Evolutionary conservation across 75 land plant species (phyloP).

Genomic region (Chamaecyparis obtusa): DNA sequence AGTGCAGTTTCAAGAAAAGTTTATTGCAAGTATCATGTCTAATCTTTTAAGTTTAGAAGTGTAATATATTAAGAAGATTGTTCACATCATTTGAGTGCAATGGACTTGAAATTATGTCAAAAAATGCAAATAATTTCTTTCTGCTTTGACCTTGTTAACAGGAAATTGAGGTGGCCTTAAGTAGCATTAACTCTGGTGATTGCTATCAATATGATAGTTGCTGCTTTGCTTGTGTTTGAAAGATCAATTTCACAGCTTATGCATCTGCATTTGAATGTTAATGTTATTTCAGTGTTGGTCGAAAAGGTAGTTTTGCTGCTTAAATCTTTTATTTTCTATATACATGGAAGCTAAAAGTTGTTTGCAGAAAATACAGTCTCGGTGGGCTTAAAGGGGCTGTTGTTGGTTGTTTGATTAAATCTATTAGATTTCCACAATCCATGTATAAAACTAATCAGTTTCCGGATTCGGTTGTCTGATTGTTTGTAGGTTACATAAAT

Average conservation of each 20-base stretch:
- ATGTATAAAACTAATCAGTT: too few species aligned
- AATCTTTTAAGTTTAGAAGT: neutral
- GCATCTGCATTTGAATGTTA: too few species aligned
- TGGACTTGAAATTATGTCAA: neutral
- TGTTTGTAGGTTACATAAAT: too few species aligned
- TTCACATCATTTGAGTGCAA: neutral
- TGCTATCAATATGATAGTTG: neutral
- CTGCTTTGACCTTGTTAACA: neutral
- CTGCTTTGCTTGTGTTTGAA: neutral
- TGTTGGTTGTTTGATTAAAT: too few species aligned
- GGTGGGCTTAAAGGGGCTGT: too few species aligned
- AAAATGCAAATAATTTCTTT: neutral
- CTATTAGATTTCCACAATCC: too few species aligned
- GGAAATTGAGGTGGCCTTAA: neutral
- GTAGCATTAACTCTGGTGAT: neutral
- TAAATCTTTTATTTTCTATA: too few species aligned
- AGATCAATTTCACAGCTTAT: neutral
- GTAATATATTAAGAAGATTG: neutral
- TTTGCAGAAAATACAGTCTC: too few species aligned
- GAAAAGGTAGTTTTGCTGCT: too few species aligned
- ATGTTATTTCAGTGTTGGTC: too few species aligned
- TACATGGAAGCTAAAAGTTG: too few species aligned
- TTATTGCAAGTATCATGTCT: neutral
- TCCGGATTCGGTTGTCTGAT: too few species aligned
- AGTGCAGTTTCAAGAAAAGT: neutral